A percentile compares a stretch with the other conserved stretches of the same genome.
phyloP scores from a whole-genome alignment of 2,329 filamentous ascomycete genomes.

The Xylariomycetidae sp. region DNA sequence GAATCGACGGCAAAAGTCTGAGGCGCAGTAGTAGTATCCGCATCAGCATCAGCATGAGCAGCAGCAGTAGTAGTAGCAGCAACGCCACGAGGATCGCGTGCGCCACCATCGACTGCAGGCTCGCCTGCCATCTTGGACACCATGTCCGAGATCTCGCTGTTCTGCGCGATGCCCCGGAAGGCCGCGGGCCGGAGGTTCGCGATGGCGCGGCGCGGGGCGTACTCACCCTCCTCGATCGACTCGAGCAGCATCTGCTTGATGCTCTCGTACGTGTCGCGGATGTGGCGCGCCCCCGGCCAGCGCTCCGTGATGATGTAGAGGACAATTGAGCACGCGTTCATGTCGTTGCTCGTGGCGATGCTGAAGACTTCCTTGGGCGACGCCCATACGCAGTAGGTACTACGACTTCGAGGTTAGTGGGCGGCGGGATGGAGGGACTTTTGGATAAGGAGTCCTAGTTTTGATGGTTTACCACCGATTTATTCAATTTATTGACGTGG shows the following conservation, averaged over 20 bases:
- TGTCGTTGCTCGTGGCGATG: constrained; percentile 19
- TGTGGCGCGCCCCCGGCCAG: constrained; percentile 5
- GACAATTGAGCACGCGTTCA: constrained; percentile 22
- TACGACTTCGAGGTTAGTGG: too few species aligned
- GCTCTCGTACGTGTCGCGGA: constrained; percentile 7
- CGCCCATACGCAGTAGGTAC: constrained; percentile 27
- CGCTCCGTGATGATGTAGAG: constrained; percentile 21
- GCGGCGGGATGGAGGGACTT: too few species aligned
- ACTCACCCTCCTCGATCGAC: constrained; percentile 6
- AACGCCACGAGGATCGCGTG: neutral
- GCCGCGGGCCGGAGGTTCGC: constrained; percentile 3
- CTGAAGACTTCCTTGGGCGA: constrained; percentile 16
- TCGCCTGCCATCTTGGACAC: constrained; percentile 6
- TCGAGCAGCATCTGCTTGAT: constrained; percentile 8
- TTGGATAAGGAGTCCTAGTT: constrained; percentile 22
- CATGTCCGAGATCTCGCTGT: constrained; percentile 6
- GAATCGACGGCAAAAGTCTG: too few species aligned
- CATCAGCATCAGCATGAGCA: neutral
- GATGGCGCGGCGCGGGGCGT: constrained; percentile 3
- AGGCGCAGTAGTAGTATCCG: neutral
- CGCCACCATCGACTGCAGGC: neutral
- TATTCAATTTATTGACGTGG: neutral
- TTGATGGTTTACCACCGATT: neutral
- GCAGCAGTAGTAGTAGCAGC: neutral
- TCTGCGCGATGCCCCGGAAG: constrained; percentile 1